Conservation (phyloP, 78 protist genomes). For the Pigoraptor vietnamica region DNA sequence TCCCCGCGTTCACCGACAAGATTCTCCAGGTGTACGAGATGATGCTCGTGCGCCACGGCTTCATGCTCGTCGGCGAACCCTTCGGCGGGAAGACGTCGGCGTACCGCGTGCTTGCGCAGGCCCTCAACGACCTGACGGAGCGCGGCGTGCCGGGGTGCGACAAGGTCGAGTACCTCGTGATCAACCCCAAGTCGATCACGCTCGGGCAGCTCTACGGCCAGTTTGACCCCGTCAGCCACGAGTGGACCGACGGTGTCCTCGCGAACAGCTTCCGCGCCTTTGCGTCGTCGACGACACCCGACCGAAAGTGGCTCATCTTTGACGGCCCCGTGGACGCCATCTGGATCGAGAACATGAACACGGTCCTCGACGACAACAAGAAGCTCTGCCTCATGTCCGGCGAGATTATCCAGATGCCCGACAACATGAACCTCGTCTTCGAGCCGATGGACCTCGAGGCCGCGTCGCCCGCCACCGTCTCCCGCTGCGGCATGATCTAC, state of each 20-base stretch:
- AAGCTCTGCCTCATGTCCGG: conserved; percentile 72
- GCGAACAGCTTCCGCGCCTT: conserved; percentile 47
- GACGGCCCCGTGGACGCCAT: conserved; percentile 90
- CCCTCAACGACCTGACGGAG: conserved; percentile 31
- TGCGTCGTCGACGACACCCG: conserved; percentile 18
- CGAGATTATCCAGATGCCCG: conserved; percentile 69
- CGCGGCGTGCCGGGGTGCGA: neutral
- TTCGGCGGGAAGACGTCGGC: conserved; percentile 55
- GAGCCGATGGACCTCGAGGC: conserved; percentile 69
- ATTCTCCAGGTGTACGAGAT: conserved; percentile 61
- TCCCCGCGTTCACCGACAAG: conserved; percentile 37
- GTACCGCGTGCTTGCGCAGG: conserved; percentile 30
- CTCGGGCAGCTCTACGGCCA: conserved; percentile 87
- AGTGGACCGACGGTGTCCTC: conserved; percentile 86
- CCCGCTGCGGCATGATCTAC: conserved; percentile 81
- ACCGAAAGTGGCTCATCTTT: conserved; percentile 66
- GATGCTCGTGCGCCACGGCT: conserved; percentile 79
- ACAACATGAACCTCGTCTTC: conserved; percentile 62
- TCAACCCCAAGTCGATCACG: conserved; percentile 81
- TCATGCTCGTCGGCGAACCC: conserved; percentile 78
- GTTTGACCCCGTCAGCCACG: conserved; percentile 61
- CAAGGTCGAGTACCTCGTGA: conserved; percentile 9
- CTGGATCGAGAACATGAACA: conserved; percentile 85
- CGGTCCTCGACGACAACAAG: conserved; percentile 91
- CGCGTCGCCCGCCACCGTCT: conserved; percentile 88